Percentiles rank a stretch among this genome's conserved stretches.
Evolutionary conservation across 805 yeast genomes (phyloP).

Genomic region (Candida germanica): DNA sequence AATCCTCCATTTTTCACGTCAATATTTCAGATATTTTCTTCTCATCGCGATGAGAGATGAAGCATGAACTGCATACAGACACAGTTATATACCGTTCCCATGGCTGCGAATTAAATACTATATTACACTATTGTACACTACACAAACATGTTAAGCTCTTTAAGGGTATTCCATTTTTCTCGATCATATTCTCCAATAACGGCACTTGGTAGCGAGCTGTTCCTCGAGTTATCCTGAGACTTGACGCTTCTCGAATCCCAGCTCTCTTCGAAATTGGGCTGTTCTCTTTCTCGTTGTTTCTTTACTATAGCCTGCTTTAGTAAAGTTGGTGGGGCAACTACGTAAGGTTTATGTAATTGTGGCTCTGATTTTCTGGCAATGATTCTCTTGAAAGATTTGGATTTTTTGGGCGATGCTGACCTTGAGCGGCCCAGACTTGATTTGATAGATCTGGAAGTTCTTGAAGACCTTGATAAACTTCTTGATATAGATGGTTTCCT

Average conservation of each 20-base stretch:
- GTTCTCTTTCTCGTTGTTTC: constrained; percentile 4
- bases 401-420: constrained; percentile 13
- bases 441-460: neutral
- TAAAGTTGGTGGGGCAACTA: constrained; percentile 14
- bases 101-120: too few species aligned
- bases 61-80: too few species aligned
- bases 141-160: constrained; percentile 24
- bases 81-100: too few species aligned
- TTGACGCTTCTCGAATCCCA: constrained; percentile 18
- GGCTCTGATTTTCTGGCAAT: constrained; percentile 5
- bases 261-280: constrained; percentile 1
- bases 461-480: neutral
- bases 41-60: too few species aligned
- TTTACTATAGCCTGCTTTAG: constrained; percentile 17
- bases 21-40: too few species aligned
- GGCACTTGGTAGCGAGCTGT: constrained; percentile 49
- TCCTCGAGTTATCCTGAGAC: constrained; percentile 36
- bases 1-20: constrained; percentile 49
- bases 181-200: constrained; percentile 63
- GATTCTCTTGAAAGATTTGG: constrained; percentile 11
- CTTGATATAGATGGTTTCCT: constrained; percentile 1
- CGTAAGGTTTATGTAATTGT: neutral
- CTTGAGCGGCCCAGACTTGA: neutral
- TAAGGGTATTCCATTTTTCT: constrained; percentile 61
- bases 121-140: constrained; percentile 6